Evolutionary conservation across 768 basidiomycete genomes (phyloP), one percentile per base, ranked within the genome.

Genomic region (Xerocomellus amylosporus): DNA sequence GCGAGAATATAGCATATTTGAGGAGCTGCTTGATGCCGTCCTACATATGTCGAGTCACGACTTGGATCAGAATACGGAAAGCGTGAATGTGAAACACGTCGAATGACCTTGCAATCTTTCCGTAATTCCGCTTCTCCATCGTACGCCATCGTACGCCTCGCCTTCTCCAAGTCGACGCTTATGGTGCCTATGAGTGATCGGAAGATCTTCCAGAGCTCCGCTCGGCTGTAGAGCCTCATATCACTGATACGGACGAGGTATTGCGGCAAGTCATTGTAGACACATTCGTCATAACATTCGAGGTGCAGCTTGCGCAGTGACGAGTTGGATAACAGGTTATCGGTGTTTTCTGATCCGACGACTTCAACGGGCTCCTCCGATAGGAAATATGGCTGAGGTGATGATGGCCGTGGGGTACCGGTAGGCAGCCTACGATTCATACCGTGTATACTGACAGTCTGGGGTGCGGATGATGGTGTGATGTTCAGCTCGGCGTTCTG

Each of bases 1-100:
- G 61, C 20, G 61, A 62, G 41, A 59, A 49, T 6, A 63, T 53
- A 13, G 62, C 61, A 4, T 56, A 63, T 17, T 55, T 55, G 38
- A 63, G 49, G 24, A 45, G 22, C 0, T 20, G 38, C 40, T 55
- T 51, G 53, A 60, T 49, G 2, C 13, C 17, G 31, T 41, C 31
- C 58, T 60, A 14, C 24, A 24, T 24, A 24, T 5, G 8, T 26
- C n/a, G 12, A 34, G 31, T n/a, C 8, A 33, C 2, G 17, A 47
- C 14, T n/a, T 8, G 4, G 19, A 40, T 58, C 46, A 53, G 31
- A 19, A 24, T 10, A 1, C 5, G 28, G 10, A 31, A 4, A 28
- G 41, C 4, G 5, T 4, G 12, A 31, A 36, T 9, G 10, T 13
- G 14, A 41, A 56, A 34, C 34, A 31, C 19, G 13, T 14, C 8